Evolutionary conservation across 169 alveolate genomes (phyloP).

Genomic region (Babesia bigemina): DNA sequence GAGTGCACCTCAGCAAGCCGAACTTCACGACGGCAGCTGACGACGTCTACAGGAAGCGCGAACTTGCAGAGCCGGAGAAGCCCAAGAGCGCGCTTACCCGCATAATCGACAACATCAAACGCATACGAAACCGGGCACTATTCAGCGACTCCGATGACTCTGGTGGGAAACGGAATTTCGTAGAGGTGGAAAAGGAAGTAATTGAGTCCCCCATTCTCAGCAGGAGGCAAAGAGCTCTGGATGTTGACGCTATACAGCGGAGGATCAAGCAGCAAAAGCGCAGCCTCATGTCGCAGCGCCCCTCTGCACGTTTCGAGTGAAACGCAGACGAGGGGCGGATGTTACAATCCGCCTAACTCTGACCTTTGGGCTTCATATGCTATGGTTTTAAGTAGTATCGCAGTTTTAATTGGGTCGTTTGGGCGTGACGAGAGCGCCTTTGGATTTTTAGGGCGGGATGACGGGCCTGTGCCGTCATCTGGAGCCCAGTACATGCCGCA

Average conservation of each 20-base stretch:
- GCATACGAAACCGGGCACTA: constrained; percentile 25
- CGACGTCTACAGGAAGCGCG: constrained; percentile 3
- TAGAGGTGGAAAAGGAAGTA: constrained; percentile 31
- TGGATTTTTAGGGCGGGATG: too few relatives aligned
- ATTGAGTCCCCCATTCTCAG: neutral
- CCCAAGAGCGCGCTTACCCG: constrained; percentile 28
- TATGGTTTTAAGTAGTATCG: too few relatives aligned
- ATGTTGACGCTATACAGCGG: constrained; percentile 54
- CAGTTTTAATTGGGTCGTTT: too few relatives aligned
- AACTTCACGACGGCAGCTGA: neutral
- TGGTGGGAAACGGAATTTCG: constrained; percentile 16
- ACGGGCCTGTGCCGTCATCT: too few relatives aligned
- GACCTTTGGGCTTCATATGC: too few relatives aligned
- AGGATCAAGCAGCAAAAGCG: constrained; percentile 53
- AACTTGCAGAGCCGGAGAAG: neutral
- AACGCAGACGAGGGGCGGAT: too few relatives aligned
- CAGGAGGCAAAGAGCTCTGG: constrained; percentile 20
- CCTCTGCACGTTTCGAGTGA: constrained; percentile 18
- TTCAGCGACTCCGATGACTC: constrained; percentile 18
- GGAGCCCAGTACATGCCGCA: too few relatives aligned
- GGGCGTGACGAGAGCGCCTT: too few relatives aligned
- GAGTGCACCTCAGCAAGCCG: neutral
- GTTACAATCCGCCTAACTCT: too few relatives aligned
- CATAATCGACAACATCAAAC: constrained; percentile 24
- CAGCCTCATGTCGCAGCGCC: constrained; percentile 39